Percentiles rank a stretch among this genome's conserved stretches.
Conservation (phyloP, 306 rosid species). For the Fagus sylvatica region DNA sequence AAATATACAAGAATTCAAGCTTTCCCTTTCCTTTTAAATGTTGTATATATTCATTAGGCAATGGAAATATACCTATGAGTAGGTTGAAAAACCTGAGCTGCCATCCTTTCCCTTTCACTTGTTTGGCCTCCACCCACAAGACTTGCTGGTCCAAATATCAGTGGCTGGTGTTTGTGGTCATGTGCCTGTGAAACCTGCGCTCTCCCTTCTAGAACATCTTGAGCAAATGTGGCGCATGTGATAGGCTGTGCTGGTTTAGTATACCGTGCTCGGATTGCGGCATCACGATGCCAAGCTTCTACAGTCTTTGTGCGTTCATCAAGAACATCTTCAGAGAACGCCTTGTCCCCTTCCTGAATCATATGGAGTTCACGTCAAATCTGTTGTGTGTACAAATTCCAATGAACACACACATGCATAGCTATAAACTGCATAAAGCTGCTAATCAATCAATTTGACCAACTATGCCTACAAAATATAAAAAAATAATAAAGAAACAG, state of each 20-base stretch:
- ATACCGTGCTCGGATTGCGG: slow-evolving; percentile 58
- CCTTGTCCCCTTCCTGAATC: slow-evolving; percentile 69
- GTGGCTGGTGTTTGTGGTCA: slow-evolving; percentile 92
- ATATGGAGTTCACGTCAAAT: slow-evolving; percentile 5
- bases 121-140: slow-evolving; percentile 73
- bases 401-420: not conserved
- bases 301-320: slow-evolving; percentile 82
- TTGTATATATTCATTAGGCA: not conserved
- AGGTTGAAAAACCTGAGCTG: slow-evolving; percentile 96
- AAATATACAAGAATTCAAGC: not conserved
- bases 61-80: slow-evolving; percentile 38
- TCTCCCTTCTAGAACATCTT: slow-evolving; percentile 97
- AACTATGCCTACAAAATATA: not conserved
- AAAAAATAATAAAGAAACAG: not conserved
- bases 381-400: not conserved
- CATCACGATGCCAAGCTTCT: slow-evolving; percentile 80
- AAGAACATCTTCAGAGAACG: slow-evolving; percentile 65
- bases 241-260: slow-evolving; percentile 73
- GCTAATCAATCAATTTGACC: not conserved
- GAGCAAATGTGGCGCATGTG: slow-evolving; percentile 97
- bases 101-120: slow-evolving; percentile 83
- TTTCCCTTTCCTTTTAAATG: not conserved
- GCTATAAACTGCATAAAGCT: not conserved
- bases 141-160: slow-evolving; percentile 94
- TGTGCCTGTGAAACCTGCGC: slow-evolving; percentile 75